These are phyloP conservation scores for Diplodia corticola DNA, from an alignment of 2,329 filamentous ascomycete species.

Conservation along the genomic window DNA sequence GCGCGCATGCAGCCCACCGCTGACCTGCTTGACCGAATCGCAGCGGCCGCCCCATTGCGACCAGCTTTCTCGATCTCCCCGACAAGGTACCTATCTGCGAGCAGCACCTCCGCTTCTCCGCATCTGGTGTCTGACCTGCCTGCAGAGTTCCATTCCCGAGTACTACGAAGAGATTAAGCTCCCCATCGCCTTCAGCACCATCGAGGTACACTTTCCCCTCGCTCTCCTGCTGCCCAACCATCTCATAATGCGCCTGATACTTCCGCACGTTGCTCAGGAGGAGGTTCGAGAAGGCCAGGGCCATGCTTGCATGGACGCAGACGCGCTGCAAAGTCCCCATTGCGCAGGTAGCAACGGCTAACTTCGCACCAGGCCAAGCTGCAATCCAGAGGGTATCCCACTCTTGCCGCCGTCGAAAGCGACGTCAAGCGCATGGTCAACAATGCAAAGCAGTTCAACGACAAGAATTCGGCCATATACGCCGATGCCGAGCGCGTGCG, in stretches of 20 bases:
- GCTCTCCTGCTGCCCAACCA: background rate
- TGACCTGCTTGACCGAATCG: conserved; percentile 17
- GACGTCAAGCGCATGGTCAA: conserved; percentile 85
- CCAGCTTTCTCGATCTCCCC: conserved; percentile 72
- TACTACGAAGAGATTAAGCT: conserved; percentile 78
- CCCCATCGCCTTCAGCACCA: conserved; percentile 74
- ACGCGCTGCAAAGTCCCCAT: background rate
- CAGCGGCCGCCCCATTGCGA: conserved; percentile 70
- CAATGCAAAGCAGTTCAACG: conserved; percentile 84
- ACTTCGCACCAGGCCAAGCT: conserved; percentile 58
- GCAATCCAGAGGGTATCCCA: conserved; percentile 65
- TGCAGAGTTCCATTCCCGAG: conserved; percentile 61
- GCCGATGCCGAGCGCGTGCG: conserved; percentile 84
- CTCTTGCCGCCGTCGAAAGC: conserved; percentile 73
- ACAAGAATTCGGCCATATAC: conserved; percentile 69
- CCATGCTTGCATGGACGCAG: conserved; percentile 8
- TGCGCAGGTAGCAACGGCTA: conserved; percentile 24
- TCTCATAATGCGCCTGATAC: background rate
- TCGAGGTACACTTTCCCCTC: conserved; percentile 57
- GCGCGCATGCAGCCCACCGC: conserved; percentile 15
- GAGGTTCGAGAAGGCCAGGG: background rate
- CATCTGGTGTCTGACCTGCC: conserved; percentile 25
- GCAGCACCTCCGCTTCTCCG: conserved; percentile 13
- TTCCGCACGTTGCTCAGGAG: background rate
- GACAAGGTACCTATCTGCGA: conserved; percentile 47